Percentiles rank a stretch among this genome's conserved stretches.
Conservation (phyloP, 1,139 yeast genomes). For the Diutina rugosa region DNA sequence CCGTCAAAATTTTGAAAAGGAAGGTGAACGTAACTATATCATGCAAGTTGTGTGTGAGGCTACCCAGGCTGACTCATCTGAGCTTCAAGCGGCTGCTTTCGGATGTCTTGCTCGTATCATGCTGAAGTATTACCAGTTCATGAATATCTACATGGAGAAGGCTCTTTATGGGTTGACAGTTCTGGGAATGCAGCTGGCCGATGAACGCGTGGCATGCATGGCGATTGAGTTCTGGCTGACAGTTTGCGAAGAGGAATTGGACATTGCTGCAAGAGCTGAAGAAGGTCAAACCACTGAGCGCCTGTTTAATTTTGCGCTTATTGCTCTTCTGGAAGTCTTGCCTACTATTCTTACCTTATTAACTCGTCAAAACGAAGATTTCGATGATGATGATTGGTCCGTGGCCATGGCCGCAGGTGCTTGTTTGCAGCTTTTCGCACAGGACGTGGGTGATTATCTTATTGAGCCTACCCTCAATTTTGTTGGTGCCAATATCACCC, state of each 20-base stretch:
- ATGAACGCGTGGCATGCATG: constrained; percentile 91
- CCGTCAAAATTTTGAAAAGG: constrained; percentile 75
- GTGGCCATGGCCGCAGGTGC: constrained; percentile 99
- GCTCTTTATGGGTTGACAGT: constrained; percentile 87
- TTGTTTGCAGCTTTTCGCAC: constrained; percentile 87
- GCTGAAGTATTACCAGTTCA: constrained; percentile 76
- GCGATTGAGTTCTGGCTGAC: constrained; percentile 98
- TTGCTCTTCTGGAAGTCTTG: constrained; percentile 72
- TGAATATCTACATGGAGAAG: constrained; percentile 95
- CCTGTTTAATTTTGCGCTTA: constrained; percentile 60
- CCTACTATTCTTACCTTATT: constrained; percentile 74
- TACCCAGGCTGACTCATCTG: constrained; percentile 74
- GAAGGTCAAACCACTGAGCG: constrained; percentile 35
- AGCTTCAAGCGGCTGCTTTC: constrained; percentile 86
- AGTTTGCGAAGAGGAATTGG: constrained; percentile 92
- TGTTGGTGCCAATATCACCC: constrained; percentile 61
- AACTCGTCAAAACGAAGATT: constrained; percentile 83
- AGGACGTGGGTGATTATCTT: constrained; percentile 73
- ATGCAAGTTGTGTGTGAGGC: constrained; percentile 99
- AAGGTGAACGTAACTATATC: constrained; percentile 90
- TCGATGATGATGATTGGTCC: constrained; percentile 94
- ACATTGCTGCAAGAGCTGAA: constrained; percentile 53
- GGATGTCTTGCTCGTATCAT: constrained; percentile 91
- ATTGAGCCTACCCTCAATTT: constrained; percentile 75
- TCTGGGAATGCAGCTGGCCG: constrained; percentile 76